A percentile compares a stretch with the other conserved stretches of the same genome.
Conservation (phyloP, 306 rosid genomes). For the Begonia peltatifolia region DNA sequence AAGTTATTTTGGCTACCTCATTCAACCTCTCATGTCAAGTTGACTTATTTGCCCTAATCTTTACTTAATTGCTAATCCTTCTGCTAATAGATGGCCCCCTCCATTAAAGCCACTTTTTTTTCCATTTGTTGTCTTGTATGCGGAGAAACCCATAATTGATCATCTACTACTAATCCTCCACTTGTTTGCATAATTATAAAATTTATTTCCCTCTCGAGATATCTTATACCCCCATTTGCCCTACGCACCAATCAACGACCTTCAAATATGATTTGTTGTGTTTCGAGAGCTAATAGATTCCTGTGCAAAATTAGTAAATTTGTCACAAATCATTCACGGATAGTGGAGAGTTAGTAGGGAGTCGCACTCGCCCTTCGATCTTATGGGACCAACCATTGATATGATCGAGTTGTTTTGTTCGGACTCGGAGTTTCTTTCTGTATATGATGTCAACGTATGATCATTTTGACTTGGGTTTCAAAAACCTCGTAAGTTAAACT, state of each 20-base stretch:
- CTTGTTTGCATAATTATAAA: too few relatives aligned
- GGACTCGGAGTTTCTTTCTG: too few relatives aligned
- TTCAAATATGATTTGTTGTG: too few relatives aligned
- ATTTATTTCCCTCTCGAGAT: too few relatives aligned
- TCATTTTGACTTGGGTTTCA: too few relatives aligned
- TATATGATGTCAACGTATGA: too few relatives aligned
- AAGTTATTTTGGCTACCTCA: slow-evolving; percentile 29
- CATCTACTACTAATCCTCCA: too few relatives aligned
- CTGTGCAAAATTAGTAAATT: neutral
- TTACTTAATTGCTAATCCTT: slow-evolving; percentile 61
- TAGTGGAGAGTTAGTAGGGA: slow-evolving; percentile 18
- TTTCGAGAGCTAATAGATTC: slow-evolving; percentile 7
- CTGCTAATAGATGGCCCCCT: slow-evolving; percentile 62
- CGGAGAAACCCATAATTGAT: neutral
- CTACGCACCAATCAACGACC: too few relatives aligned
- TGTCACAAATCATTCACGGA: slow-evolving; percentile 5
- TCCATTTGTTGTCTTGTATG: neutral
- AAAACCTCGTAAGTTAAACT: too few relatives aligned
- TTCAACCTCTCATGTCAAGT: slow-evolving; percentile 43
- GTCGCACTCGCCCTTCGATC: slow-evolving; percentile 12
- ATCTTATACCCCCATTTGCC: too few relatives aligned
- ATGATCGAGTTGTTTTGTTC: too few relatives aligned
- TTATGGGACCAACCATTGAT: slow-evolving; percentile 2
- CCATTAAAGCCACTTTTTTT: slow-evolving; percentile 45
- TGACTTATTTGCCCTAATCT: slow-evolving; percentile 61